Conservation (phyloP, 2,329 filamentous ascomycete species). For the Botryotinia convoluta region DNA sequence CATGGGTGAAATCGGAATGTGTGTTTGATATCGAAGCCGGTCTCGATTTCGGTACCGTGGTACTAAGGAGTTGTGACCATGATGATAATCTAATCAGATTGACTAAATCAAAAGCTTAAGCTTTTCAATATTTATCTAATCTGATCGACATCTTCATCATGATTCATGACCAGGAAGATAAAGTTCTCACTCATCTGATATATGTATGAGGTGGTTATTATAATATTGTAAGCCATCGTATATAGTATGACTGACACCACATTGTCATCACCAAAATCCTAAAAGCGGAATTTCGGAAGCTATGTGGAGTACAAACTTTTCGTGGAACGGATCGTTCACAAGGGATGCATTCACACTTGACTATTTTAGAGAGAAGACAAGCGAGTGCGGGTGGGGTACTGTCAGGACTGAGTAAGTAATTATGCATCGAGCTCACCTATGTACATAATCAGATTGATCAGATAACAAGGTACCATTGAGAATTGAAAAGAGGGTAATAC, state of each 20-base stretch:
- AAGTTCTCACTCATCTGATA: neutral
- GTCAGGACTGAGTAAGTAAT: neutral
- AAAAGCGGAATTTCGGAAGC: neutral
- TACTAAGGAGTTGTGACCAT: neutral
- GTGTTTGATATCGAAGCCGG: neutral
- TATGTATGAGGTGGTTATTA: neutral
- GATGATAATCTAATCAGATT: slow-evolving; percentile 10
- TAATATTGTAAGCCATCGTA: neutral
- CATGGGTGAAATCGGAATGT: neutral
- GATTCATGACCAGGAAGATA: neutral
- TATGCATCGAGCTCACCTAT: neutral
- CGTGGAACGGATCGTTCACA: neutral
- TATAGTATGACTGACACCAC: neutral
- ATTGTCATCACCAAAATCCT: neutral
- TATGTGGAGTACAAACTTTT: neutral
- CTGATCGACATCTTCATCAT: neutral
- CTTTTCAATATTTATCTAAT: neutral
- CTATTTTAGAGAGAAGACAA: neutral
- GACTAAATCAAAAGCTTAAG: neutral
- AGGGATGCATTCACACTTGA: neutral
- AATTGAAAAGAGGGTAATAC: neutral
- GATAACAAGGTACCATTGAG: neutral
- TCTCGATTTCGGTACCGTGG: neutral
- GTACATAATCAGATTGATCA: slow-evolving; percentile 13
- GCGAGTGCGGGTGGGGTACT: neutral